Evolutionary conservation across 495 filamentous ascomycete species (phyloP), one percentile per base, ranked within the genome.

Genomic region (Alectoria sarmentosa): DNA sequence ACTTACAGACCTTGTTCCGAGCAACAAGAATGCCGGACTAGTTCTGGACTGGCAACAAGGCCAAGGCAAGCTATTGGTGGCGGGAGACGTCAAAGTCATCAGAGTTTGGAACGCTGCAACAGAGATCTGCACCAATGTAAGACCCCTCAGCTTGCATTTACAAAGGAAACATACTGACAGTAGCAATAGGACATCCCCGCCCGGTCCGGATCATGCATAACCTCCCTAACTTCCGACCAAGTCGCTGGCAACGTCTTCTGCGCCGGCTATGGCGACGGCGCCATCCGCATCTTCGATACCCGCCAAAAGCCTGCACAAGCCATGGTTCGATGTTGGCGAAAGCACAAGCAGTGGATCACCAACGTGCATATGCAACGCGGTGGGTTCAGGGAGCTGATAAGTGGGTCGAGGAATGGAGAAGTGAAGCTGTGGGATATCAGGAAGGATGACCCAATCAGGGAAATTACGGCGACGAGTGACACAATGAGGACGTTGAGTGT

Each of bases 11-110:
- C 87, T 97, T 56, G 87, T 97, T 26, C 90, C 92, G 9, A 93
- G 89, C 73, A 94, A 90, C 63, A 85, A 91, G 67, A 96, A 96
- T 71, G 95, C 94, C 1, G 93, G 93, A 3, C 85, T 98, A 73
- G 92, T 97, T 26, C 92, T 97, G 67, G 92, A 98, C 68, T 99
- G 94, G 94, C 93, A 96, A 71, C 94, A 99, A 75, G 91, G 93
- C n/a, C 89, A 91, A 66, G 94, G 94, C 28, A 90, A 89, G 64
- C 86, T 96, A 36, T 81, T 99, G 36, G 95, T 98, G 48, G 95
- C 94, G 10, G 94, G 94, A 49, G 94, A 99, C 73, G 92, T 96
- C 49, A 91, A 92, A 65, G 90, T 97, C 44, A 96, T 99, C 69
- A 80, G 91, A 38, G 88, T 98, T 21, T 99, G 94, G 94, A 92